Percentiles rank a stretch among this genome's conserved stretches.
phyloP scores from a whole-genome alignment of 805 yeast species.

The Pichia cephalocereana region DNA sequence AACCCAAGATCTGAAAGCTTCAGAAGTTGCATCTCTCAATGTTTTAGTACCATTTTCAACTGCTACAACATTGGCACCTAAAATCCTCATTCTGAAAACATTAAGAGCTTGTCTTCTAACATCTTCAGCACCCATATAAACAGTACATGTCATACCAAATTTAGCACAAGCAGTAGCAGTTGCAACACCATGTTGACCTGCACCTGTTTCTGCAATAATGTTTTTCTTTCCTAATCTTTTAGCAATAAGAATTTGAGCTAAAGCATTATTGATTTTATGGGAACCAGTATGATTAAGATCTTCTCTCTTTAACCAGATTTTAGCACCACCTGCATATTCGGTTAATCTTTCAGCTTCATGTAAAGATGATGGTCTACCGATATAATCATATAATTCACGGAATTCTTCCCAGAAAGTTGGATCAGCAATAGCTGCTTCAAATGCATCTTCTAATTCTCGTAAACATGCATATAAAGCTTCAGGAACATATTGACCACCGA shows the following conservation, averaged over 20 bases:
- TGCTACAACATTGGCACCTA: slow-evolving; percentile 93
- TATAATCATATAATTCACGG: slow-evolving; percentile 73
- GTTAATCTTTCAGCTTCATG: slow-evolving; percentile 87
- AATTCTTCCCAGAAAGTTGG: slow-evolving; percentile 92
- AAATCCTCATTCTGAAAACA: slow-evolving; percentile 92
- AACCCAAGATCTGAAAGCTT: slow-evolving; percentile 95
- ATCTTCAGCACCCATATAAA: slow-evolving; percentile 99
- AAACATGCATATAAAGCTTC: slow-evolving; percentile 91
- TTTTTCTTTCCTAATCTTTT: slow-evolving; percentile 68
- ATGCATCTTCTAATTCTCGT: slow-evolving; percentile 79
- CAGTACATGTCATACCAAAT: slow-evolving; percentile 88
- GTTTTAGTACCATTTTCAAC: slow-evolving; percentile 94
- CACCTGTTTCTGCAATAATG: slow-evolving; percentile 85
- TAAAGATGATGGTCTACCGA: slow-evolving; percentile 92
- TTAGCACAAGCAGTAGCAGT: slow-evolving; percentile 90
- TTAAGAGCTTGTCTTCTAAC: slow-evolving; percentile 97
- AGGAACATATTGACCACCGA: slow-evolving; percentile 99
- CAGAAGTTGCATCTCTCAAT: slow-evolving; percentile 94
- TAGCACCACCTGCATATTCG: slow-evolving; percentile 88
- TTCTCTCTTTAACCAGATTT: slow-evolving; percentile 97
- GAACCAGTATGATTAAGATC: slow-evolving; percentile 89
- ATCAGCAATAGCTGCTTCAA: slow-evolving; percentile 82
- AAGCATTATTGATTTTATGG: slow-evolving; percentile 77
- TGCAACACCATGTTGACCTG: slow-evolving; percentile 92
- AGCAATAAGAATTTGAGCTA: slow-evolving; percentile 75